Conservation (phyloP, 2,329 filamentous ascomycete genomes). For the Metarhizium brunneum region DNA sequence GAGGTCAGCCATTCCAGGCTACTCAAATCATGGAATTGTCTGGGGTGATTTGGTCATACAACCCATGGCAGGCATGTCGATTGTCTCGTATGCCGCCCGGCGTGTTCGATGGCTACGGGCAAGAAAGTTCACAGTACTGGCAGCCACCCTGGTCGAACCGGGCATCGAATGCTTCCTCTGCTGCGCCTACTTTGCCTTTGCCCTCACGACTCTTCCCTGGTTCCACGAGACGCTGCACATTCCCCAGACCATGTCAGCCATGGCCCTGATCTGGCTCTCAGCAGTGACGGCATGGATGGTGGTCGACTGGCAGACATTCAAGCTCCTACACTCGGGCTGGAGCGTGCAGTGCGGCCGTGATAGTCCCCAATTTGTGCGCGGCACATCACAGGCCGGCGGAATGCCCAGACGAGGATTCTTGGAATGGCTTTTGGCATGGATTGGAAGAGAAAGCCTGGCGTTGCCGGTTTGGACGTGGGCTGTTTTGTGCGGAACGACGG, state of each 20-base stretch:
- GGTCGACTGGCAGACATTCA: constrained; percentile 66
- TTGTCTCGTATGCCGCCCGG: constrained; percentile 68
- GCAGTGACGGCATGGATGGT: constrained; percentile 63
- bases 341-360: constrained; percentile 62
- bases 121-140: constrained; percentile 83
- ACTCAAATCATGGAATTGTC: constrained; percentile 72
- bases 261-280: constrained; percentile 55
- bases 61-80: constrained; percentile 73
- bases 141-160: constrained; percentile 85
- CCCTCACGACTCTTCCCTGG: constrained; percentile 62
- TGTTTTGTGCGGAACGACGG: constrained; percentile 76
- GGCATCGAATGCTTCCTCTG: constrained; percentile 85
- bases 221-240: constrained; percentile 44
- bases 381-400: constrained; percentile 25
- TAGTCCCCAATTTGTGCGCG: constrained; percentile 65
- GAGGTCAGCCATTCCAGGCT: constrained; percentile 55
- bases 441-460: constrained; percentile 73
- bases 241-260: constrained; percentile 57
- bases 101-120: constrained; percentile 87
- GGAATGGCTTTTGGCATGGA: constrained; percentile 74
- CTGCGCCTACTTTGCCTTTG: constrained; percentile 71
- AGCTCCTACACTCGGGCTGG: constrained; percentile 61
- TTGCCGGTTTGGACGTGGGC: constrained; percentile 88
- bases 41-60: constrained; percentile 84
- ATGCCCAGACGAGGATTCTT: constrained; percentile 45